Conservation (phyloP, 176 grass and related monocot genomes). For the Ensete glaucum region DNA sequence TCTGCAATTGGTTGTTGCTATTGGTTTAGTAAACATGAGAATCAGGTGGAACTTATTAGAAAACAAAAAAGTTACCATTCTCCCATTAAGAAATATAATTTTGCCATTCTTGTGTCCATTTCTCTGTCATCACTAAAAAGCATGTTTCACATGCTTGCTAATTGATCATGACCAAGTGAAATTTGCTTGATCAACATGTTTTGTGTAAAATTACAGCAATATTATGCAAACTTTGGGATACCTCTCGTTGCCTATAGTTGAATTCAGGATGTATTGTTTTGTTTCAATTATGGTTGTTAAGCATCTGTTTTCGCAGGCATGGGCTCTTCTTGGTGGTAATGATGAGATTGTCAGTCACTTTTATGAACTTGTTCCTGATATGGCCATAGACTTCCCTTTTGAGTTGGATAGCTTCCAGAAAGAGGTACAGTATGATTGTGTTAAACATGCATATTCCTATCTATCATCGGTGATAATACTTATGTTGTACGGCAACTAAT, state of each 20-base stretch:
- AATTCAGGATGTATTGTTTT: background rate
- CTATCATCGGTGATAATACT: background rate
- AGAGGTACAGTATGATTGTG: conserved; percentile 39
- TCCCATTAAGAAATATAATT: too few species aligned
- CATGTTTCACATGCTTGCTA: too few species aligned
- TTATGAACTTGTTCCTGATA: conserved; percentile 81
- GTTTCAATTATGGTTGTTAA: background rate
- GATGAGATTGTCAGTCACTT: conserved; percentile 54
- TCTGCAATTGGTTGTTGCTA: too few species aligned
- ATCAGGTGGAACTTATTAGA: too few species aligned
- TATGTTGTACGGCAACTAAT: background rate
- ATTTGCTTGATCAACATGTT: too few species aligned
- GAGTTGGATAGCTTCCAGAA: conserved; percentile 95
- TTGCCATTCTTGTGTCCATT: too few species aligned
- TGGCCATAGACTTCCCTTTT: conserved; percentile 94
- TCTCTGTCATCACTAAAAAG: too few species aligned
- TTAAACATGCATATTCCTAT: background rate
- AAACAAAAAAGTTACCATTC: too few species aligned
- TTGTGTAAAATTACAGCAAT: too few species aligned
- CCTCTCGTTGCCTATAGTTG: background rate
- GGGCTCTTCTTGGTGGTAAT: conserved; percentile 59
- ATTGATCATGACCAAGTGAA: too few species aligned
- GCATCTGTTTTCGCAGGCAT: conserved; percentile 29
- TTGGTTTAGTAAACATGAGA: too few species aligned
- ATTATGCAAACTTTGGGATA: background rate